Evolutionary conservation across 257 asterid species (phyloP).

Genomic region (Solanum clarkiae): DNA sequence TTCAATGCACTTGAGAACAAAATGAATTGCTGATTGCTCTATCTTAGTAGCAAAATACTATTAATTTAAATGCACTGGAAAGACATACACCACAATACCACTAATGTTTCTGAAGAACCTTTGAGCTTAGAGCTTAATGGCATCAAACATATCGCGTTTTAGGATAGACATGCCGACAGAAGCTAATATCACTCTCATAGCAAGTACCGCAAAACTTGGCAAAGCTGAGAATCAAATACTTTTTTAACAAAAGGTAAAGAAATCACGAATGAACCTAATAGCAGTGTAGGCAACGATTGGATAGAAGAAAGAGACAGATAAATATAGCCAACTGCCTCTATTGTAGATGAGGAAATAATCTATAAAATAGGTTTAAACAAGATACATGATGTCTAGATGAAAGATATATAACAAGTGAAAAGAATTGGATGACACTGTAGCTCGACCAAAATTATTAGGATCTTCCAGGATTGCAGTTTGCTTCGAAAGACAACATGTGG

Average conservation of each 20-base stretch:
- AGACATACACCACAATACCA: background rate
- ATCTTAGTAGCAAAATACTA: slow-evolving; percentile 94
- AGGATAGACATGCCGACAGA: background rate
- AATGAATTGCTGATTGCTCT: slow-evolving; percentile 93
- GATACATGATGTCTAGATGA: background rate
- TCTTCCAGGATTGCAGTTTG: slow-evolving; percentile 53
- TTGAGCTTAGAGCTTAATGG: background rate
- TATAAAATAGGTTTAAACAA: background rate
- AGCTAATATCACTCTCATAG: background rate
- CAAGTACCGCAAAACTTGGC: background rate
- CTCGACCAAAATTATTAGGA: slow-evolving; percentile 83
- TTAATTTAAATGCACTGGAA: background rate
- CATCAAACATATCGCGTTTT: background rate
- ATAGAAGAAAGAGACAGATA: background rate
- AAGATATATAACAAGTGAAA: background rate
- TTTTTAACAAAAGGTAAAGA: background rate
- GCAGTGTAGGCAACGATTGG: background rate
- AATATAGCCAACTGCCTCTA: background rate
- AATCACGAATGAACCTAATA: background rate
- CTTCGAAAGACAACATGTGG: too few species aligned
- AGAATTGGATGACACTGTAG: slow-evolving; percentile 38
- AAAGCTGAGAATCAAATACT: background rate
- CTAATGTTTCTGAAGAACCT: background rate
- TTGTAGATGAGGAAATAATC: background rate
- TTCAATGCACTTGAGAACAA: slow-evolving; percentile 86